These are phyloP conservation scores for Lignosus rhinocerotis DNA, from an alignment of 1,284 basidiomycete species.

Conservation along the genomic window DNA sequence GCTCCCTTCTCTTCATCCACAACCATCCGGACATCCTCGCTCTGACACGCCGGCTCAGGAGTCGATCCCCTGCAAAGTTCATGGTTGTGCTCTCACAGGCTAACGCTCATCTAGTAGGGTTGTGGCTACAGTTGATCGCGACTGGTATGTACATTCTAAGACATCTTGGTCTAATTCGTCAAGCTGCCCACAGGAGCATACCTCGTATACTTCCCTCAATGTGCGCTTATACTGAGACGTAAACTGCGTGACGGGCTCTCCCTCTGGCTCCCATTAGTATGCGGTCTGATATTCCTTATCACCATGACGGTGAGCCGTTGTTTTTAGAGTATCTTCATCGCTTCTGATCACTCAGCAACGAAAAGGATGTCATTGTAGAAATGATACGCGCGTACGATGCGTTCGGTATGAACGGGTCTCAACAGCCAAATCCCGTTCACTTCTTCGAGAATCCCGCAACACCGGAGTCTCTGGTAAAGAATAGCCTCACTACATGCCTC, in stretches of 20 bases:
- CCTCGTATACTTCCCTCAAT: slow-evolving; percentile 2
- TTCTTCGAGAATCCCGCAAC: neutral
- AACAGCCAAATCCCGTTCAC: neutral
- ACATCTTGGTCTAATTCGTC: neutral
- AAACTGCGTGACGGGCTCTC: slow-evolving; percentile 6
- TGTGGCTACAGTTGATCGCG: slow-evolving; percentile 7
- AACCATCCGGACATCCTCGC: too few relatives aligned
- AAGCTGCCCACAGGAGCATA: slow-evolving; percentile 3
- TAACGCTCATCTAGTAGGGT: slow-evolving; percentile 5
- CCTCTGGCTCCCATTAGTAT: slow-evolving; percentile 1
- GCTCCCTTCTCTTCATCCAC: too few relatives aligned
- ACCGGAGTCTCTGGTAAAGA: neutral
- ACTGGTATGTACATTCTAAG: slow-evolving; percentile 8
- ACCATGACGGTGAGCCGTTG: neutral
- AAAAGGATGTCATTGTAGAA: neutral
- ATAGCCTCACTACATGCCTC: neutral
- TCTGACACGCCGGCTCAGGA: too few relatives aligned
- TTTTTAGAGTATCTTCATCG: neutral
- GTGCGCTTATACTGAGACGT: neutral
- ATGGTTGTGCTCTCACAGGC: neutral
- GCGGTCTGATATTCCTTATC: slow-evolving; percentile 1
- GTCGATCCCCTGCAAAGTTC: neutral
- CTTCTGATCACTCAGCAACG: too few relatives aligned
- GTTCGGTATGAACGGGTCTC: neutral
- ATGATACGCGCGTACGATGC: slow-evolving; percentile 1